Evolutionary conservation across 2,329 filamentous ascomycete genomes (phyloP).

Genomic region (Hypoxylon rubiginosum): DNA sequence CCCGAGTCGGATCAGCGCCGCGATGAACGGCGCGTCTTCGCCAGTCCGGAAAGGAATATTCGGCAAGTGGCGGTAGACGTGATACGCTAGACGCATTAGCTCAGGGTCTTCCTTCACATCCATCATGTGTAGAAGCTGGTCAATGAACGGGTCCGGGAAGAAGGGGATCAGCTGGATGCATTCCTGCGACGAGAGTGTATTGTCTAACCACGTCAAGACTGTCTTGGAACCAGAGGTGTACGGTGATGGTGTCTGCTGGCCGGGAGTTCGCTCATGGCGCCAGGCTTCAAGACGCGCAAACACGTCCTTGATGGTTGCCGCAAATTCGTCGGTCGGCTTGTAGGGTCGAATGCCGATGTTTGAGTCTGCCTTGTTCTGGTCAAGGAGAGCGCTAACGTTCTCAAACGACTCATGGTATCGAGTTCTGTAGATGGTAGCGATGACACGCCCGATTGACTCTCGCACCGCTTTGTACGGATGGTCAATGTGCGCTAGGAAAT

Average conservation of each 20-base stretch:
- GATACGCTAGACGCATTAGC: slow-evolving; percentile 92
- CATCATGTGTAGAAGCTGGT: slow-evolving; percentile 99
- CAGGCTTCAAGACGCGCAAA: slow-evolving; percentile 87
- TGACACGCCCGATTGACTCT: slow-evolving; percentile 91
- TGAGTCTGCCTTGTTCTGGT: slow-evolving; percentile 82
- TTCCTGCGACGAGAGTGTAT: slow-evolving; percentile 89
- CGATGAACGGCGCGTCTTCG: slow-evolving; percentile 87
- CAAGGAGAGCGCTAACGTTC: slow-evolving; percentile 80
- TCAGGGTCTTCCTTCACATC: slow-evolving; percentile 99
- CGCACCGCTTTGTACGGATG: slow-evolving; percentile 98
- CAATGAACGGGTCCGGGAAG: slow-evolving; percentile 90
- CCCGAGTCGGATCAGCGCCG: slow-evolving; percentile 88
- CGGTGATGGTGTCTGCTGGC: slow-evolving; percentile 91
- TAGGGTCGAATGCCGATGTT: slow-evolving; percentile 90
- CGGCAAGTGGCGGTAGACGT: slow-evolving; percentile 95
- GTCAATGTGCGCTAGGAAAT: slow-evolving; percentile 92
- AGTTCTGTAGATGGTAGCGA: slow-evolving; percentile 90
- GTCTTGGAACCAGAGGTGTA: slow-evolving; percentile 98
- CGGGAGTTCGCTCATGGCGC: slow-evolving; percentile 85
- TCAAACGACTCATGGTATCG: slow-evolving; percentile 95
- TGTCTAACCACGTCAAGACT: slow-evolving; percentile 93
- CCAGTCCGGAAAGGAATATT: slow-evolving; percentile 93
- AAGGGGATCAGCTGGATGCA: slow-evolving; percentile 92
- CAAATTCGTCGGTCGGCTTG: slow-evolving; percentile 80
- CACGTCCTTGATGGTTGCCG: slow-evolving; percentile 77